These are phyloP conservation scores for Penicillium mononematosum DNA, from an alignment of 495 filamentous ascomycete species.

Conservation along the genomic window DNA sequence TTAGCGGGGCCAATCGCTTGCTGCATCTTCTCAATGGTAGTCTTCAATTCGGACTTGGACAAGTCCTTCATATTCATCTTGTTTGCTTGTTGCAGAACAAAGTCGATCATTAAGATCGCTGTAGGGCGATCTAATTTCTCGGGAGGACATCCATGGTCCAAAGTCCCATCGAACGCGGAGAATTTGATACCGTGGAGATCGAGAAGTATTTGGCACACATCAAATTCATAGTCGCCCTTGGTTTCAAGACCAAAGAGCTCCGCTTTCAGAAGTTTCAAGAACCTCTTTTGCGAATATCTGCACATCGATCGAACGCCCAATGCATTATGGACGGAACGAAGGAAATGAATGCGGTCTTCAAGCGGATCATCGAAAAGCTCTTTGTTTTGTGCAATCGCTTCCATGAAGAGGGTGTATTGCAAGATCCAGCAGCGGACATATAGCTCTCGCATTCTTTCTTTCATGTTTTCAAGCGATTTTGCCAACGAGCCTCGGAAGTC, in stretches of 20 bases:
- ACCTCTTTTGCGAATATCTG: slow-evolving; percentile 77
- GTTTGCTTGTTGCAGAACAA: slow-evolving; percentile 74
- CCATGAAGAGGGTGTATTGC: slow-evolving; percentile 70
- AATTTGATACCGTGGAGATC: slow-evolving; percentile 85
- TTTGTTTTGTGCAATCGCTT: slow-evolving; percentile 66
- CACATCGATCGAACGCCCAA: slow-evolving; percentile 85
- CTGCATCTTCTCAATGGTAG: slow-evolving; percentile 87
- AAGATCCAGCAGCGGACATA: slow-evolving; percentile 86
- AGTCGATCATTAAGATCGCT: slow-evolving; percentile 75
- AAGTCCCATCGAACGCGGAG: slow-evolving; percentile 62
- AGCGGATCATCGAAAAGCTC: slow-evolving; percentile 59
- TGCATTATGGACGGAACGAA: slow-evolving; percentile 77
- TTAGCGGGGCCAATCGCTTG: slow-evolving; percentile 64
- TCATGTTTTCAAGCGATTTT: slow-evolving; percentile 53
- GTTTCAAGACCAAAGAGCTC: slow-evolving; percentile 66
- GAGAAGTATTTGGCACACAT: slow-evolving; percentile 82
- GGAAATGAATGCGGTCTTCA: slow-evolving; percentile 69
- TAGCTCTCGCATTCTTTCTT: slow-evolving; percentile 79
- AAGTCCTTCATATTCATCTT: slow-evolving; percentile 89
- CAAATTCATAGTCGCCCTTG: slow-evolving; percentile 69
- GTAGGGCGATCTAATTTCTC: slow-evolving; percentile 75
- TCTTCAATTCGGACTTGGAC: slow-evolving; percentile 82
- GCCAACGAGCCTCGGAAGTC: slow-evolving; percentile 44
- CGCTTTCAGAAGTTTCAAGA: slow-evolving; percentile 83
- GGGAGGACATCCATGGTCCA: slow-evolving; percentile 71